Evolutionary conservation across 371 early-diverging fungal species (phyloP).

Genomic region (Mucor plumbeus): DNA sequence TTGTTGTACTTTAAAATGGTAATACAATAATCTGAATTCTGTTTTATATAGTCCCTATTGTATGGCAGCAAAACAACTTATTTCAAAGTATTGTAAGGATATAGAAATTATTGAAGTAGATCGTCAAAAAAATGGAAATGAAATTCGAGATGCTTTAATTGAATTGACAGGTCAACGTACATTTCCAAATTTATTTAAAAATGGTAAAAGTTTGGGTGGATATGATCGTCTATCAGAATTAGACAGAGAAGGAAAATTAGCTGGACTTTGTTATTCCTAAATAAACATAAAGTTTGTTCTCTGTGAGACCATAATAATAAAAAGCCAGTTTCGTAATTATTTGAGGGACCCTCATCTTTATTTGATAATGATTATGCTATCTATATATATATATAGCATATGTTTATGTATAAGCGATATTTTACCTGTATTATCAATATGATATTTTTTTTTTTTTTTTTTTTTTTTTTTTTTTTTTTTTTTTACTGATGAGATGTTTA

Average conservation of each 20-base stretch:
- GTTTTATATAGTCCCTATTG: conserved; percentile 51
- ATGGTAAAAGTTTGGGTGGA: conserved; percentile 53
- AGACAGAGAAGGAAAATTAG: conserved; percentile 50
- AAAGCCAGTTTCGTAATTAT: not conserved
- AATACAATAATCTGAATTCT: conserved; percentile 1
- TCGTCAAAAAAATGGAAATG: conserved; percentile 31
- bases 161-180: conserved; percentile 43
- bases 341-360: too few species aligned
- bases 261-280: conserved; percentile 11
- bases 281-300: not conserved
- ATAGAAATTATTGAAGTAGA: conserved; percentile 48
- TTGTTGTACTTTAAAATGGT: not conserved
- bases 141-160: conserved; percentile 39
- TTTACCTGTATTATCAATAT: not conserved
- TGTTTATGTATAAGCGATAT: too few species aligned
- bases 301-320: not conserved
- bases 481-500: not conserved
- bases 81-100: conserved; percentile 46
- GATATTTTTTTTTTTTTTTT: not conserved
- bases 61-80: conserved; percentile 54
- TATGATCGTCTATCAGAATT: conserved; percentile 42
- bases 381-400: too few species aligned
- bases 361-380: too few species aligned
- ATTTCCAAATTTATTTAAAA: conserved; percentile 53
- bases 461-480: too few species aligned